phyloP scores from a whole-genome alignment of 1,139 yeast genomes.

The Lodderomyces jiufengensis region DNA sequence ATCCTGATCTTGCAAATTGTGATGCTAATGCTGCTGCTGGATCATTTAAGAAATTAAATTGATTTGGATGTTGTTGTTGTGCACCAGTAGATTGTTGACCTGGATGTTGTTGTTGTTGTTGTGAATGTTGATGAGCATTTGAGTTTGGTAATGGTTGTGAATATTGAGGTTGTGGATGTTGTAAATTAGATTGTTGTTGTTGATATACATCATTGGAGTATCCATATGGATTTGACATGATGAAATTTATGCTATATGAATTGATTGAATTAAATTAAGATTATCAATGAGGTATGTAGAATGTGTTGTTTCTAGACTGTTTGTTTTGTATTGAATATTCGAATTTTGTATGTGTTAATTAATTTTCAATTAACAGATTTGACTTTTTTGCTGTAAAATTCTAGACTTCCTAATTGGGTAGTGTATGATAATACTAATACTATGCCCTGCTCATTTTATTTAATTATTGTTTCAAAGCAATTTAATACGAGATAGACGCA shows the following conservation, averaged over 20 bases:
- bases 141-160: constrained; percentile 23
- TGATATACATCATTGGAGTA: constrained; percentile 20
- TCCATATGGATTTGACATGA: constrained; percentile 48
- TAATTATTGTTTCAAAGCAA: no score
- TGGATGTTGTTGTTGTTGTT: constrained; percentile 25
- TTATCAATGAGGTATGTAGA: neutral
- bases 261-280: neutral
- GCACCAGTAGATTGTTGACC: constrained; percentile 19
- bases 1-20: constrained; percentile 83
- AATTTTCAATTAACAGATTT: neutral
- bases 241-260: neutral
- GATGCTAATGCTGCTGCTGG: constrained; percentile 85
- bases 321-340: neutral
- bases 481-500: no score
- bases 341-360: neutral
- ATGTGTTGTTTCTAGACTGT: neutral
- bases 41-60: constrained; percentile 53
- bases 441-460: no score
- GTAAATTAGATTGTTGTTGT: constrained; percentile 17
- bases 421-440: no score
- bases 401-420: constrained; percentile 15
- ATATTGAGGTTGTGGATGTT: constrained; percentile 31
- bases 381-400: neutral
- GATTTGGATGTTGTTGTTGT: constrained; percentile 24
- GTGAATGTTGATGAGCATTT: constrained; percentile 27